Evolutionary conservation across 2,329 filamentous ascomycete genomes (phyloP).

Genomic region (Lachnellula arida): DNA sequence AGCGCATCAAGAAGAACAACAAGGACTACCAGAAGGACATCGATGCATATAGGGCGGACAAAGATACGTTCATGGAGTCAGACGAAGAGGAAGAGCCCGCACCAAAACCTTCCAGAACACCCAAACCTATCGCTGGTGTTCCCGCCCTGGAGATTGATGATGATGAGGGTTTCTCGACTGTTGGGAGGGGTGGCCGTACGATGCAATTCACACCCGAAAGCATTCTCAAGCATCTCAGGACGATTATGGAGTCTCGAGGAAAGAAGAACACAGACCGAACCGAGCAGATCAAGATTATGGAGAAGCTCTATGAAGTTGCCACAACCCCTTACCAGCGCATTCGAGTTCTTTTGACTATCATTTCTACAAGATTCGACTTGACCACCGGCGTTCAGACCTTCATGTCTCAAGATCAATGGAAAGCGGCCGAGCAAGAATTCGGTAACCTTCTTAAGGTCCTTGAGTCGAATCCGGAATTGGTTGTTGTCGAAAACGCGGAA

Average conservation of each 20-base stretch:
- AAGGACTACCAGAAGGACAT: conserved; percentile 88
- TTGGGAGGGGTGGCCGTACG: conserved; percentile 83
- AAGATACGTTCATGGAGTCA: conserved; percentile 83
- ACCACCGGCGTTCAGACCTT: conserved; percentile 72
- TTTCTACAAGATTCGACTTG: conserved; percentile 92
- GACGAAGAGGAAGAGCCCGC: conserved; percentile 67
- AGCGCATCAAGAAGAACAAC: conserved; percentile 98
- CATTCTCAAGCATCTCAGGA: conserved; percentile 93
- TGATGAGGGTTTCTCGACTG: conserved; percentile 83
- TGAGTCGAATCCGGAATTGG: conserved; percentile 71
- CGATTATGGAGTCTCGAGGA: conserved; percentile 91
- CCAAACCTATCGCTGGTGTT: conserved; percentile 44
- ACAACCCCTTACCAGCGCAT: conserved; percentile 90
- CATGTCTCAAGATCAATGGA: conserved; percentile 97
- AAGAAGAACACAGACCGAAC: conserved; percentile 97
- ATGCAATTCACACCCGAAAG: conserved; percentile 93
- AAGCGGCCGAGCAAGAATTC: conserved; percentile 85
- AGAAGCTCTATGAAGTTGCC: conserved; percentile 88
- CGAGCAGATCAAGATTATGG: conserved; percentile 97
- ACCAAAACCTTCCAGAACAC: conserved; percentile 46
- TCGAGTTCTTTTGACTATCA: conserved; percentile 82
- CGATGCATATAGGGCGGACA: conserved; percentile 79
- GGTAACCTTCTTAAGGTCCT: conserved; percentile 71
- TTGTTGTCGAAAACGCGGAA: conserved; percentile 87
- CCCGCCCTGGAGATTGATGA: conserved; percentile 52